Evolutionary conservation across 2,329 filamentous ascomycete genomes (phyloP).

Genomic region (Hypoxylon sp.): DNA sequence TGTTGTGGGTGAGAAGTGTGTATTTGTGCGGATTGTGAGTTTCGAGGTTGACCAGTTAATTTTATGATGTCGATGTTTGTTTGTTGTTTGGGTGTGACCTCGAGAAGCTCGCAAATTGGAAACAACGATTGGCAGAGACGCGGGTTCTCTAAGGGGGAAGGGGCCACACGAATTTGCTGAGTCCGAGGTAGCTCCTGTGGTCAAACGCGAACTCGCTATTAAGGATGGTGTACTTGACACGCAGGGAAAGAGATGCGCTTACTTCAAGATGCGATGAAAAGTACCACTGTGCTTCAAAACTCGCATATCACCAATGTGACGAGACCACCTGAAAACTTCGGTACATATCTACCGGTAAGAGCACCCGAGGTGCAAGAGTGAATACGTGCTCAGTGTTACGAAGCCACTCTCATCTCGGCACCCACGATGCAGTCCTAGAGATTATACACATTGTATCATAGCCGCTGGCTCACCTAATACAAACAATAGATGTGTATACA

Average conservation of each 20-base stretch:
- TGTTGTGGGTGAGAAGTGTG: background rate
- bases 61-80: constrained; percentile 13
- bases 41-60: background rate
- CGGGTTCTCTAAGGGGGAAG: constrained; percentile 7
- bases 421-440: background rate
- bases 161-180: constrained; percentile 2
- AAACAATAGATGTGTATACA: background rate
- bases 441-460: background rate
- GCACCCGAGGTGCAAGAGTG: background rate
- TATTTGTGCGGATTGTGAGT: background rate
- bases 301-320: background rate
- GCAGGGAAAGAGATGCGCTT: background rate
- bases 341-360: background rate
- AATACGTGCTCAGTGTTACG: background rate
- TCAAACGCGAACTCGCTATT: background rate
- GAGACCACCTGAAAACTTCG: background rate
- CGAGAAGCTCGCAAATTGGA: background rate
- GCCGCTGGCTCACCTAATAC: background rate
- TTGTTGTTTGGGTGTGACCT: constrained; percentile 19
- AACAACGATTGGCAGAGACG: constrained; percentile 1
- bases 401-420: background rate
- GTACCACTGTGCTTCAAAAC: background rate
- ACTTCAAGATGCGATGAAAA: background rate
- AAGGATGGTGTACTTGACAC: background rate
- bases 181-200: background rate